These are phyloP conservation scores for Lyophyllum shimeji DNA, from an alignment of 768 basidiomycete genomes.

Conservation along the genomic window DNA sequence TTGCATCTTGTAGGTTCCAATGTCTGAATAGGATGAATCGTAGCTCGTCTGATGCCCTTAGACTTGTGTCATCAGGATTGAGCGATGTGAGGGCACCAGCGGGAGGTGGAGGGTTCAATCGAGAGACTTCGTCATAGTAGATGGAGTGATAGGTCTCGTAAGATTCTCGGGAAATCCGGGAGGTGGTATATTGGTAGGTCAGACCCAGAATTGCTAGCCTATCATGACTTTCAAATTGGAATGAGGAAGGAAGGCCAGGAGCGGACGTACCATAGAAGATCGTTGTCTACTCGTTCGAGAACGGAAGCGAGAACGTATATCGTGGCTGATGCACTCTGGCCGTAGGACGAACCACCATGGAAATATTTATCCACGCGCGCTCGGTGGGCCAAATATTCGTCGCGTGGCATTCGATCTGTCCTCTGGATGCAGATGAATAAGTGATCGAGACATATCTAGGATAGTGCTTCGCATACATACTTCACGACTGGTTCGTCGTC, in stretches of 20 bases:
- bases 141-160: slow-evolving; percentile 83
- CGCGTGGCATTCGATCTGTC: slow-evolving; percentile 62
- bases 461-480: slow-evolving; percentile 24
- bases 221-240: not conserved
- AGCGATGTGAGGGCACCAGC: slow-evolving; percentile 44
- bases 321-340: slow-evolving; percentile 86
- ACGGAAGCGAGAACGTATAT: slow-evolving; percentile 88
- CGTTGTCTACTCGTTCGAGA: slow-evolving; percentile 91
- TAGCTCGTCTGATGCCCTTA: slow-evolving; percentile 85
- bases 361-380: slow-evolving; percentile 80
- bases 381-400: slow-evolving; percentile 65
- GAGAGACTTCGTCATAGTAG: slow-evolving; percentile 89
- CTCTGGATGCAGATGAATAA: slow-evolving; percentile 29
- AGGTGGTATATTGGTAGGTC: slow-evolving; percentile 88
- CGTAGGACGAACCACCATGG: slow-evolving; percentile 78
- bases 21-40: slow-evolving; percentile 95
- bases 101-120: slow-evolving; percentile 72
- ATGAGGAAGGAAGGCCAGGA: not conserved
- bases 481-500: slow-evolving; percentile 54
- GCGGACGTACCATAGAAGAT: slow-evolving; percentile 79
- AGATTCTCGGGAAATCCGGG: slow-evolving; percentile 80
- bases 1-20: slow-evolving; percentile 97
- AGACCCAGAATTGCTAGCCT: slow-evolving; percentile 94
- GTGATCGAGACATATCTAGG: not conserved
- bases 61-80: slow-evolving; percentile 80